Percentiles rank a stretch among this genome's conserved stretches.
phyloP scores from a whole-genome alignment of 1,284 basidiomycete genomes.

The Sporisorium reilianum region DNA sequence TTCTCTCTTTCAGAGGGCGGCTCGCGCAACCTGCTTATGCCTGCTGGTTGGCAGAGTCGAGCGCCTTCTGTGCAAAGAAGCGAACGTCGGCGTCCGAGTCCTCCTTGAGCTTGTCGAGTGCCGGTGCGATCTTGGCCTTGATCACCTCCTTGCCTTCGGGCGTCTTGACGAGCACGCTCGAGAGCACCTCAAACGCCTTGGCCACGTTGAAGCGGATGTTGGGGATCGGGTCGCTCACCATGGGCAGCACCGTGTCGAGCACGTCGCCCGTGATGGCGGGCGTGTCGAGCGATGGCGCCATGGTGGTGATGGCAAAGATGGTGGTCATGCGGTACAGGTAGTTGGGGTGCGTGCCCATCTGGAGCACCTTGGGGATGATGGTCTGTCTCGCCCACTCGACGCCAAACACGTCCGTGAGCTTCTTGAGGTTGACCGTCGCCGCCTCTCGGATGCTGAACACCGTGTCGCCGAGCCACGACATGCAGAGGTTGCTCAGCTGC shows the following conservation, averaged over 20 bases:
- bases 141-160: constrained; percentile 82
- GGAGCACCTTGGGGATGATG: constrained; percentile 97
- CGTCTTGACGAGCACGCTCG: constrained; percentile 76
- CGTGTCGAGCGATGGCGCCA: constrained; percentile 89
- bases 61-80: constrained; percentile 73
- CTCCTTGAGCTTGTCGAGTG: constrained; percentile 86
- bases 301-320: constrained; percentile 97
- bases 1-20: constrained; percentile 6
- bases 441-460: constrained; percentile 98
- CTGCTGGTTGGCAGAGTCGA: constrained; percentile 53
- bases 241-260: constrained; percentile 84
- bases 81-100: constrained; percentile 96
- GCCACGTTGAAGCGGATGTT: constrained; percentile 99
- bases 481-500: constrained; percentile 94
- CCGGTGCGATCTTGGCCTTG: constrained; percentile 81
- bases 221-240: constrained; percentile 92
- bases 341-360: constrained; percentile 96
- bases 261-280: constrained; percentile 88
- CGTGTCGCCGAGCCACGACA: constrained; percentile 99
- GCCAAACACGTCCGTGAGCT: constrained; percentile 97
- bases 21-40: constrained; percentile 6
- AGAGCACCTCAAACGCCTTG: constrained; percentile 81
- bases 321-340: constrained; percentile 99
- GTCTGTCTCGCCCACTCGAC: constrained; percentile 95
- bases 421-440: constrained; percentile 95